Percentiles rank a stretch among this genome's conserved stretches.
Evolutionary conservation across 108 stramenopile genomes (phyloP).

Genomic region (Mayamaea pseudoterrestris): DNA sequence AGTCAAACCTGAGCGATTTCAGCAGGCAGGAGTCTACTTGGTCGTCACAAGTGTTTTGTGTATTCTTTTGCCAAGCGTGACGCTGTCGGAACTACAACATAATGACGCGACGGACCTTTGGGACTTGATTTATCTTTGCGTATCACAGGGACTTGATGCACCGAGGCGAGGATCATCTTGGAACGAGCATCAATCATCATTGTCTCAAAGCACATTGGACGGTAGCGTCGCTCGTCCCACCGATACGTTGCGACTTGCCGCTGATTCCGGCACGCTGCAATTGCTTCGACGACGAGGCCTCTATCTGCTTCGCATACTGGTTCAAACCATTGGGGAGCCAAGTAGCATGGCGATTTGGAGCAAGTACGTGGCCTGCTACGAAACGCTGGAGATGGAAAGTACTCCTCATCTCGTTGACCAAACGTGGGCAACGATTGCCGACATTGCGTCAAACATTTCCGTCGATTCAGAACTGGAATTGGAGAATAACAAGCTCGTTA

Average conservation of each 20-base stretch:
- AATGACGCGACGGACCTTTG: slow-evolving; percentile 15
- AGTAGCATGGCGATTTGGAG: slow-evolving; percentile 28
- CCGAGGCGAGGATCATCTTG: slow-evolving; percentile 9
- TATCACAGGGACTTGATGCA: slow-evolving; percentile 25
- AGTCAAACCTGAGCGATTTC: not conserved
- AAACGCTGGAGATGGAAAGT: slow-evolving; percentile 78
- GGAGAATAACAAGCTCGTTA: not conserved
- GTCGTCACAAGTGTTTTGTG: slow-evolving; percentile 41
- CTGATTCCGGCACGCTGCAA: slow-evolving; percentile 4
- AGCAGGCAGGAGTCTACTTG: not conserved
- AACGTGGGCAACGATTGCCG: slow-evolving; percentile 55
- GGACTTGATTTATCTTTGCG: slow-evolving; percentile 37
- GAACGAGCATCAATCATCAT: slow-evolving; percentile 6
- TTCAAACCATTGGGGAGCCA: slow-evolving; percentile 11
- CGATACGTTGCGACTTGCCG: slow-evolving; percentile 13
- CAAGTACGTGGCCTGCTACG: slow-evolving; percentile 56
- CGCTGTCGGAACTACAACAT: not conserved
- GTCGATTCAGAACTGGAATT: not conserved
- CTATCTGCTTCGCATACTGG: slow-evolving; percentile 37
- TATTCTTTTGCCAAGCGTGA: slow-evolving; percentile 24
- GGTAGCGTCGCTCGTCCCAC: slow-evolving; percentile 8
- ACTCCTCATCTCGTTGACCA: slow-evolving; percentile 75
- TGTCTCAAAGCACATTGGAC: too few relatives aligned
- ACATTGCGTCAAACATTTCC: slow-evolving; percentile 26
- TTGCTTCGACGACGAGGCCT: slow-evolving; percentile 50